phyloP scores from a whole-genome alignment of 345 rosid species.

The Acer campestre region DNA sequence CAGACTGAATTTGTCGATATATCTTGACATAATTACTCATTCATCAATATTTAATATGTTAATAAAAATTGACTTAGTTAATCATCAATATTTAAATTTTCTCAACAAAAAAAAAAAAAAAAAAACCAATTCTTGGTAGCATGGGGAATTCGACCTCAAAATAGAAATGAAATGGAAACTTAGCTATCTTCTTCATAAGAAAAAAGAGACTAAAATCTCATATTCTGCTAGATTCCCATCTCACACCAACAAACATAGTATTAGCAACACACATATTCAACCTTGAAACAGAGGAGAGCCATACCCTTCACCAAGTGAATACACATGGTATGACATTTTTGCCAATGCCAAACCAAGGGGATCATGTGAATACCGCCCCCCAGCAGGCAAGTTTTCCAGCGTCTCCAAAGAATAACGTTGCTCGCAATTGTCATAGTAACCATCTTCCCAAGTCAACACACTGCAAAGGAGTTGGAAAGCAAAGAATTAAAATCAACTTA shows the following conservation, averaged over 20 bases:
- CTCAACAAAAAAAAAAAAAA: too few relatives aligned
- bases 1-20: background rate
- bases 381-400: constrained; percentile 38
- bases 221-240: background rate
- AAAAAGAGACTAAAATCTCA: background rate
- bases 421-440: constrained; percentile 61
- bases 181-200: background rate
- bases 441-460: constrained; percentile 92
- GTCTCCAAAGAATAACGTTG: constrained; percentile 41
- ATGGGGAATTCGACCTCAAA: background rate
- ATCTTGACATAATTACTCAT: background rate
- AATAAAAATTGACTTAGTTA: background rate
- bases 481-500: constrained; percentile 7
- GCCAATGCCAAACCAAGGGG: constrained; percentile 79
- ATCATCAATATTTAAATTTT: background rate
- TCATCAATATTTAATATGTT: background rate
- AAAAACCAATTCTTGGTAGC: background rate
- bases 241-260: background rate
- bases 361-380: constrained; percentile 45
- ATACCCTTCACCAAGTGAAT: constrained; percentile 95
- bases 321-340: constrained; percentile 84
- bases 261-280: background rate
- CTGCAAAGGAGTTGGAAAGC: constrained; percentile 39
- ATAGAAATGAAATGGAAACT: background rate
- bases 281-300: constrained; percentile 15